These are phyloP conservation scores for Paramecium biaurelia DNA, from an alignment of 73 alveolate species.

Conservation along the genomic window DNA sequence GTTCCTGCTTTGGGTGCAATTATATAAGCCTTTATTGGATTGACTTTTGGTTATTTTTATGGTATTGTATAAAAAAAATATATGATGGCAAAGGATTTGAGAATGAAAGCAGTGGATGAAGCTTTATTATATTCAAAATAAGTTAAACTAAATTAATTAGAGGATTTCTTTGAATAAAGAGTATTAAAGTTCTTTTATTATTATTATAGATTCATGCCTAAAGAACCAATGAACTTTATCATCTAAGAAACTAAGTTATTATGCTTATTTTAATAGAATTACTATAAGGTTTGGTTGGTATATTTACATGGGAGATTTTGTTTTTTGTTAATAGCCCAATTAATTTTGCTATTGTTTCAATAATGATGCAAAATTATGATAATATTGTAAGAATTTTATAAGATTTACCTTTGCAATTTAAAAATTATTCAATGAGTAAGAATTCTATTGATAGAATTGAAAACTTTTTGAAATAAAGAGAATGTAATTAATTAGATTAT, in stretches of 20 bases:
- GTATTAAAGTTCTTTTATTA: background rate
- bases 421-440: background rate
- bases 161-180: conserved; percentile 5
- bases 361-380: conserved; percentile 19
- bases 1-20: conserved; percentile 23
- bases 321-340: background rate
- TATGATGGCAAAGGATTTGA: conserved; percentile 16
- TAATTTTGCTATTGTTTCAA: background rate
- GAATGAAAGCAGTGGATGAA: conserved; percentile 21
- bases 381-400: background rate
- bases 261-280: background rate
- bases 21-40: background rate
- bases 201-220: background rate
- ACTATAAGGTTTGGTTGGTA: background rate
- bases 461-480: background rate
- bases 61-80: background rate
- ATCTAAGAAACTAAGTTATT: background rate
- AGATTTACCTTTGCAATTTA: background rate
- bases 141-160: background rate
- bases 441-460: background rate
- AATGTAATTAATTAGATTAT: background rate
- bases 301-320: background rate
- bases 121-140: background rate
- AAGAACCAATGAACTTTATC: background rate
- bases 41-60: conserved; percentile 6